phyloP scores from a whole-genome alignment of 192 early-diverging fungal species.

The Rhizophagus prolifer region DNA sequence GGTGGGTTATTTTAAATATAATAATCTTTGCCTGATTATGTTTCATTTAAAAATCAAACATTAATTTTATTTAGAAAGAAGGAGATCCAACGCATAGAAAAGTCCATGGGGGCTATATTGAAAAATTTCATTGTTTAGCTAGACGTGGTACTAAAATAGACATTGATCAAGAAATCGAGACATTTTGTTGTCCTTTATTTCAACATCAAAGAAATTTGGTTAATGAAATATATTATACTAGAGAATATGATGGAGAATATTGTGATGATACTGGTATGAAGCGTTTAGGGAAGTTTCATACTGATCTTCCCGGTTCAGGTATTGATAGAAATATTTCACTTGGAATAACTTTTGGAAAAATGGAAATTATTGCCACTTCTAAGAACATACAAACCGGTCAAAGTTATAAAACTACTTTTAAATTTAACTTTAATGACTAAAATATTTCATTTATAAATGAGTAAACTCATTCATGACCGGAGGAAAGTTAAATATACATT shows the following conservation, averaged over 20 bases:
- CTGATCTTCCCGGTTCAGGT: neutral
- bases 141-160: neutral
- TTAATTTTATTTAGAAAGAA: neutral
- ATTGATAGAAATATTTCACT: neutral
- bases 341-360: neutral
- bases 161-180: neutral
- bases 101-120: neutral
- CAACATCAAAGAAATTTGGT: neutral
- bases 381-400: neutral
- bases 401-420: neutral
- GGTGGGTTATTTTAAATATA: too few relatives aligned
- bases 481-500: too few relatives aligned
- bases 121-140: neutral
- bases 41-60: too few relatives aligned
- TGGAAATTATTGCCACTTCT: slow-evolving; percentile 11
- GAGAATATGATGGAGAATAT: slow-evolving; percentile 1
- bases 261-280: neutral
- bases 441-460: neutral
- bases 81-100: neutral
- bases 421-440: neutral
- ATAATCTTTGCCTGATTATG: too few relatives aligned
- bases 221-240: neutral
- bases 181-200: neutral
- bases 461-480: too few relatives aligned
- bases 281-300: neutral